These are phyloP conservation scores for Amoebophrya sp. DNA, from an alignment of 169 alveolate species.

Conservation along the genomic window DNA sequence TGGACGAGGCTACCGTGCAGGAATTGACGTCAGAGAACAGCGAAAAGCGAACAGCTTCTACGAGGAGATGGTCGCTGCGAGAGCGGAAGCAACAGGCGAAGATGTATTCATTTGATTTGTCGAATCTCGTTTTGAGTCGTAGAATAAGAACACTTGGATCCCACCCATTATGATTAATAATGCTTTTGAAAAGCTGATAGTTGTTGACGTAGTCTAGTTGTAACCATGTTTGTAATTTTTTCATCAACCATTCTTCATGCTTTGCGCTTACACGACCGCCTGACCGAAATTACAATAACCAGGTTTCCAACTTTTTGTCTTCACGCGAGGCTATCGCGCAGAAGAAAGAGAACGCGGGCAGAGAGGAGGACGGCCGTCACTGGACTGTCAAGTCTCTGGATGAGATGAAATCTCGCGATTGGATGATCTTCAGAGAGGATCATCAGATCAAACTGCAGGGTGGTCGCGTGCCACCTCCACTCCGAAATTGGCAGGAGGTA, in stretches of 20 bases:
- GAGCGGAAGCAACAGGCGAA: slow-evolving; percentile 43
- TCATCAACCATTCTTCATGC: too few relatives aligned
- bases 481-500: slow-evolving; percentile 57
- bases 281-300: too few relatives aligned
- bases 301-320: not conserved
- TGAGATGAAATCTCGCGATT: slow-evolving; percentile 86
- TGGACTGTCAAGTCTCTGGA: slow-evolving; percentile 69
- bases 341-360: not conserved
- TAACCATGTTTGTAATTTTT: too few relatives aligned
- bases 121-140: too few relatives aligned
- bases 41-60: slow-evolving; percentile 48
- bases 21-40: slow-evolving; percentile 64
- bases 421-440: slow-evolving; percentile 91
- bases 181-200: too few relatives aligned
- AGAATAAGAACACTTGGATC: too few relatives aligned
- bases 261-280: too few relatives aligned
- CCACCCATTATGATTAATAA: too few relatives aligned
- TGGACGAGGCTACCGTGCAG: slow-evolving; percentile 80
- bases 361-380: slow-evolving; percentile 51
- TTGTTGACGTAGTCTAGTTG: too few relatives aligned
- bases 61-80: slow-evolving; percentile 41
- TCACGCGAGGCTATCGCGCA: not conserved
- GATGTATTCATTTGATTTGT: not conserved
- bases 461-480: slow-evolving; percentile 83
- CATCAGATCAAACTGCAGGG: slow-evolving; percentile 78